Evolutionary conservation across 306 rosid genomes (phyloP).

Genomic region (Arachis stenosperma): DNA sequence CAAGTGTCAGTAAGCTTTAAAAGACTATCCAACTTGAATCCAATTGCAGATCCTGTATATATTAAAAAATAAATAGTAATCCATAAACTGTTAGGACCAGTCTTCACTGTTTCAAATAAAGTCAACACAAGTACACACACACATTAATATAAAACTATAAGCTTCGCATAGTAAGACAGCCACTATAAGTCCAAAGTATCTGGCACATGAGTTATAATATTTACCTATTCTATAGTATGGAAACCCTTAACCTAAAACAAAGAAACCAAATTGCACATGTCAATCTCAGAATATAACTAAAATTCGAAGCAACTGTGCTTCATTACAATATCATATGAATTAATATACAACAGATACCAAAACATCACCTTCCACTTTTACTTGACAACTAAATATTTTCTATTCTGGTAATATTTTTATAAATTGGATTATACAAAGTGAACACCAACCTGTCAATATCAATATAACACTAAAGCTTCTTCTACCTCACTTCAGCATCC

Average conservation of each 20-base stretch:
- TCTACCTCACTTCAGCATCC: slow-evolving; percentile 76
- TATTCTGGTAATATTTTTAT: background rate
- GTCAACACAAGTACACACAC: no score
- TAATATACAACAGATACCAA: background rate
- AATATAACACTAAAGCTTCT: slow-evolving; percentile 78
- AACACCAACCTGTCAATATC: slow-evolving; percentile 73
- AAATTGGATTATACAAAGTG: background rate
- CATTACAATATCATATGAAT: background rate
- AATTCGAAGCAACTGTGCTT: slow-evolving; percentile 17
- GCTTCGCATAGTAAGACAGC: no score
- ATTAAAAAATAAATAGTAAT: no score
- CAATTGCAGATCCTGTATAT: no score
- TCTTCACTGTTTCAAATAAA: no score
- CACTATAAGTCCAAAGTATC: no score
- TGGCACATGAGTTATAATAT: no score
- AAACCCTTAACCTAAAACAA: background rate
- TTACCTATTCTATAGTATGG: no score
- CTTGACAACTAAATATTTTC: background rate
- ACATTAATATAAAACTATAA: no score
- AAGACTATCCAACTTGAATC: no score
- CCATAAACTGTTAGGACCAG: no score
- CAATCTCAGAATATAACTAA: slow-evolving; percentile 61
- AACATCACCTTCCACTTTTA: background rate
- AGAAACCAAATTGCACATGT: slow-evolving; percentile 41
- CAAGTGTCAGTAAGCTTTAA: no score